Conservation (phyloP, 73 alveolate species). For the Paramecium caudatum region DNA sequence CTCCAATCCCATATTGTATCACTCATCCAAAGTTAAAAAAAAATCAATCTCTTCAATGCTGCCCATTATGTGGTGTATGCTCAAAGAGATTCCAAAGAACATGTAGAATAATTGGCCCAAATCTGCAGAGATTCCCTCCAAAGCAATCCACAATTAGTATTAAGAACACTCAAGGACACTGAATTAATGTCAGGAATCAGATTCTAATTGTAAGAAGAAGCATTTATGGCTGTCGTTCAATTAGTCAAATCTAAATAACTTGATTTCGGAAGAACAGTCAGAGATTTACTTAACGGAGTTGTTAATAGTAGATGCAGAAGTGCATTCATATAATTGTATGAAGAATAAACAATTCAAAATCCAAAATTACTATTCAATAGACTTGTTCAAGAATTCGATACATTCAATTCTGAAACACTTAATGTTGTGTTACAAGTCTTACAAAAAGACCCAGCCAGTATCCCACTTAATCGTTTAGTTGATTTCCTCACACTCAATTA, state of each 20-base stretch:
- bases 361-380: not conserved
- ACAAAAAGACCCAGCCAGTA: not conserved
- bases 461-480: not conserved
- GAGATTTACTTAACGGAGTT: not conserved
- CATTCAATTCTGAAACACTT: not conserved
- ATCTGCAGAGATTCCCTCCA: not conserved
- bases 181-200: not conserved
- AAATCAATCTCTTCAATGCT: not conserved
- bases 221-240: not conserved
- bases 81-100: conserved; percentile 18
- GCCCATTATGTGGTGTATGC: not conserved
- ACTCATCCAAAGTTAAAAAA: too few relatives aligned
- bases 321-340: not conserved
- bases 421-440: not conserved
- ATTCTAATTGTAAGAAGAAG: not conserved
- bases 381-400: not conserved
- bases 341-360: not conserved
- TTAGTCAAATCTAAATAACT: not conserved
- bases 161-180: not conserved
- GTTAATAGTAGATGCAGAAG: not conserved
- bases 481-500: not conserved
- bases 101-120: not conserved
- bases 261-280: not conserved
- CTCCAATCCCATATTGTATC: too few relatives aligned
- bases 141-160: not conserved